phyloP scores from a whole-genome alignment of 495 filamentous ascomycete species.

The Tuber brumale region DNA sequence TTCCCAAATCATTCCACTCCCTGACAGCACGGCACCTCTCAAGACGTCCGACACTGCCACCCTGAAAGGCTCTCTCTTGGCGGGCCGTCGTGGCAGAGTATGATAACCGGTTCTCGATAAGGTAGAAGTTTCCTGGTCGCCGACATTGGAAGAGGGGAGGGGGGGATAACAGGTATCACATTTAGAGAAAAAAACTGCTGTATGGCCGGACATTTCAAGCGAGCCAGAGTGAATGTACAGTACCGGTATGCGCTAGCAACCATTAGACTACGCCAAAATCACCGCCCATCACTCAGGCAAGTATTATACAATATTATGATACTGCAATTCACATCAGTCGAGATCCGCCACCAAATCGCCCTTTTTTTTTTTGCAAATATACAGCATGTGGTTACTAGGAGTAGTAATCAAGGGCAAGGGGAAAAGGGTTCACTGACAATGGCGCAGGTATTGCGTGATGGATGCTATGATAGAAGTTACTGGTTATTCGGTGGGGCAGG shows the following conservation, averaged over 20 bases:
- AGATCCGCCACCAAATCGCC: background rate
- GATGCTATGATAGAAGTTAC: too few species aligned
- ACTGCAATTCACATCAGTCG: background rate
- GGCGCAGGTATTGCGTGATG: too few species aligned
- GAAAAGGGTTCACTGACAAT: too few species aligned
- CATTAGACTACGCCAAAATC: background rate
- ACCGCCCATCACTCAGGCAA: background rate
- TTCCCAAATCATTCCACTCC: background rate
- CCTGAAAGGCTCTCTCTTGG: background rate
- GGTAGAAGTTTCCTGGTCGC: background rate
- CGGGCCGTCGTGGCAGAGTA: background rate
- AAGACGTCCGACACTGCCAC: background rate
- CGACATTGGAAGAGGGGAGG: too few species aligned
- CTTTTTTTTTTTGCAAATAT: background rate
- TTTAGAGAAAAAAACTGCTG: background rate
- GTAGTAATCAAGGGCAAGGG: background rate
- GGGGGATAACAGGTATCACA: background rate
- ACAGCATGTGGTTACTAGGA: background rate
- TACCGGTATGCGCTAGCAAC: too few species aligned
- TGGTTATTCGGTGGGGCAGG: too few species aligned
- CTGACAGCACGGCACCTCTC: too few species aligned
- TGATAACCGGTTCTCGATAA: too few species aligned
- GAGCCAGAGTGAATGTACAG: background rate
- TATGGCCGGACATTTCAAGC: background rate
- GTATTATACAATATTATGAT: too few species aligned